Conservation (phyloP, 768 basidiomycete species). For the Tricholoma hemisulphureum region DNA sequence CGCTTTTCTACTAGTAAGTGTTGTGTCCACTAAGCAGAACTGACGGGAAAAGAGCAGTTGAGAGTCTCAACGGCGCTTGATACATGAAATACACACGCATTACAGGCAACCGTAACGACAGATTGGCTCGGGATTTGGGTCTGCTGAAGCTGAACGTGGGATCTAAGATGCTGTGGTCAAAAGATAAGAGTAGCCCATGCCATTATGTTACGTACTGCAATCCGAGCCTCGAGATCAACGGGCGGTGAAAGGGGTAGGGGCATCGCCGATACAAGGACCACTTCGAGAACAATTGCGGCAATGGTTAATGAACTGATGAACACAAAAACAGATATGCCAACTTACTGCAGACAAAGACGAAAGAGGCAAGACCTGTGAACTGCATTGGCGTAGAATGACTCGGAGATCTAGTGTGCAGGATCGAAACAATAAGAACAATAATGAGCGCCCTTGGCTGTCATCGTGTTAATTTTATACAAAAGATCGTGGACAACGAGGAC, state of each 20-base stretch:
- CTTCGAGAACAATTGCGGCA: slow-evolving; percentile 12
- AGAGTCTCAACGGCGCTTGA: background rate
- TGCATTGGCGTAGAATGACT: slow-evolving; percentile 24
- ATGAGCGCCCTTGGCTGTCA: slow-evolving; percentile 6
- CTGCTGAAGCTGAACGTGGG: slow-evolving; percentile 7
- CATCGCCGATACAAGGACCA: slow-evolving; percentile 23
- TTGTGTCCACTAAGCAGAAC: too few relatives aligned
- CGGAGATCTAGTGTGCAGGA: background rate
- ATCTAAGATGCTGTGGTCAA: background rate
- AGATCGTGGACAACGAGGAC: slow-evolving; percentile 6
- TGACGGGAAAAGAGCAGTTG: too few relatives aligned
- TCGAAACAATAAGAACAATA: slow-evolving; percentile 12
- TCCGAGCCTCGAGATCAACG: slow-evolving; percentile 20
- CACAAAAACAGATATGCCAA: background rate
- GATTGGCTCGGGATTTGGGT: slow-evolving; percentile 13
- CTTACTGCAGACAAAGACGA: slow-evolving; percentile 27
- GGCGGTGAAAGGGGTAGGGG: slow-evolving; percentile 31
- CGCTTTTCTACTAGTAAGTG: background rate
- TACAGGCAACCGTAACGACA: slow-evolving; percentile 12
- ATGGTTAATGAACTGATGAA: background rate
- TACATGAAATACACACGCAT: slow-evolving; percentile 2
- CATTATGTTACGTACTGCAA: background rate
- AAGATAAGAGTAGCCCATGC: background rate
- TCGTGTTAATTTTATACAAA: slow-evolving; percentile 7
- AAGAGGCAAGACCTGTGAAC: slow-evolving; percentile 22